These are phyloP conservation scores for Bondarzewia mesenterica DNA, from an alignment of 1,284 basidiomycete species.

Conservation along the genomic window DNA sequence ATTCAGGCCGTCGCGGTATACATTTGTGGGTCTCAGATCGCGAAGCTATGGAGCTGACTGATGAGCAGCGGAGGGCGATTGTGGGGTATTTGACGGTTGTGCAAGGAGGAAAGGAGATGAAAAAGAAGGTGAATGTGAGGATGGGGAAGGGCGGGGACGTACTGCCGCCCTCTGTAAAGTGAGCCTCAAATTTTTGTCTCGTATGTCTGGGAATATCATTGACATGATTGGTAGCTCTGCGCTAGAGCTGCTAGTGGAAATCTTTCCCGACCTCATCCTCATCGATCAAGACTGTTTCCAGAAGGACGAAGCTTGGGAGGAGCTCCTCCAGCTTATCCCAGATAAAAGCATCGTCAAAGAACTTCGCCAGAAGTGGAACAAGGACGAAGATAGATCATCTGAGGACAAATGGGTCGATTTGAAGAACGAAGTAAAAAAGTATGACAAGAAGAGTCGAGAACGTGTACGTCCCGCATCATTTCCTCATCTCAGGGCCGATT, in stretches of 20 bases:
- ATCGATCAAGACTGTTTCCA: conserved; percentile 85
- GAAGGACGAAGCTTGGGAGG: conserved; percentile 64
- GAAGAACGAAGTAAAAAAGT: conserved; percentile 27
- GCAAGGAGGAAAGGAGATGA: conserved; percentile 75
- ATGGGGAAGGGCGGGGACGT: conserved; percentile 18
- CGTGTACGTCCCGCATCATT: background rate
- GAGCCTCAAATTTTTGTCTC: conserved; percentile 22
- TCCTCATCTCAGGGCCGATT: background rate
- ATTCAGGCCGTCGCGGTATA: conserved; percentile 96
- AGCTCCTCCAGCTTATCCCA: conserved; percentile 72
- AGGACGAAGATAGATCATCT: conserved; percentile 45
- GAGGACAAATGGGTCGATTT: conserved; percentile 72
- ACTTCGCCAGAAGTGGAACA: conserved; percentile 60
- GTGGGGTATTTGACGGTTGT: conserved; percentile 87
- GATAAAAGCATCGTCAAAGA: conserved; percentile 39
- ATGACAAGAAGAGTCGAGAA: conserved; percentile 17
- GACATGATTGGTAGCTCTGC: conserved; percentile 31
- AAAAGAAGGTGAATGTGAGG: conserved; percentile 80
- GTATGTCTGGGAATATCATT: background rate
- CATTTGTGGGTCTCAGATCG: conserved; percentile 96
- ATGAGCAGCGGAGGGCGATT: conserved; percentile 84
- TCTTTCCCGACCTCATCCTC: conserved; percentile 71
- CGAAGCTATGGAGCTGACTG: conserved; percentile 82
- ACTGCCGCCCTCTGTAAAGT: conserved; percentile 70
- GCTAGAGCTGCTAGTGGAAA: conserved; percentile 40